A percentile compares a stretch with the other conserved stretches of the same genome.
These are phyloP conservation scores for Taphrina wiesneri DNA, from an alignment of 1,139 yeast genomes.

Conservation along the genomic window DNA sequence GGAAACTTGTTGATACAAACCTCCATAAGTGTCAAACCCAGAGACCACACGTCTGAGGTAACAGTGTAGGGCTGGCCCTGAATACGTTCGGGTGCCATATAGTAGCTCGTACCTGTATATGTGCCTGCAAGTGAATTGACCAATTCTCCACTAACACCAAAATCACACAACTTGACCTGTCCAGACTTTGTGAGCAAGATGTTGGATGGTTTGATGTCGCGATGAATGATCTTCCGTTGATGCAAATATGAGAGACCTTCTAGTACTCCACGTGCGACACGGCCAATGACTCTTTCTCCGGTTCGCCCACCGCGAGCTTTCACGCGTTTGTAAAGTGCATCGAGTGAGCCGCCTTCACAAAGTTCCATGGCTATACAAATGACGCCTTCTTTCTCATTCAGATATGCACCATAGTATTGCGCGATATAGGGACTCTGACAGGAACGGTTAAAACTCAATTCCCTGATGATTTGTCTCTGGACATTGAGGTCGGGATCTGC, in stretches of 20 bases:
- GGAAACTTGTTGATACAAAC: slow-evolving; percentile 80
- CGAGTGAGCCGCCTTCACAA: slow-evolving; percentile 97
- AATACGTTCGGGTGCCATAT: slow-evolving; percentile 97
- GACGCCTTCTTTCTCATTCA: slow-evolving; percentile 56
- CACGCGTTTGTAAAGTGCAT: slow-evolving; percentile 56
- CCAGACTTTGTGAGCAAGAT: slow-evolving; percentile 78
- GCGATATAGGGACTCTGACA: slow-evolving; percentile 79
- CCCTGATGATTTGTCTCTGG: slow-evolving; percentile 83
- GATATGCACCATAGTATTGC: slow-evolving; percentile 85
- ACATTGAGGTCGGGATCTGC: slow-evolving; percentile 52
- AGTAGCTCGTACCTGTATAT: slow-evolving; percentile 95
- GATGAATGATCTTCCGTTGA: slow-evolving; percentile 84
- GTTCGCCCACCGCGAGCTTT: slow-evolving; percentile 55
- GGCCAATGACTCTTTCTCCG: slow-evolving; percentile 69
- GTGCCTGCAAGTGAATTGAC: slow-evolving; percentile 96
- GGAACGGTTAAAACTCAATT: slow-evolving; percentile 83
- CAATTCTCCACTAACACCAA: slow-evolving; percentile 93
- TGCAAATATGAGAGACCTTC: slow-evolving; percentile 74
- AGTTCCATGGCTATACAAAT: slow-evolving; percentile 98
- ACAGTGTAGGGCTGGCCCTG: slow-evolving; percentile 91
- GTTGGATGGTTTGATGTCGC: slow-evolving; percentile 97
- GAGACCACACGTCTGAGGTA: slow-evolving; percentile 94
- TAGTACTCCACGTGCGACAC: slow-evolving; percentile 75
- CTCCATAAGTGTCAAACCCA: slow-evolving; percentile 86
- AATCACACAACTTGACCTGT: slow-evolving; percentile 88